Percentiles rank a stretch among this genome's conserved stretches.
Evolutionary conservation across 768 basidiomycete genomes (phyloP).

Genomic region (Lentinus brumalis): DNA sequence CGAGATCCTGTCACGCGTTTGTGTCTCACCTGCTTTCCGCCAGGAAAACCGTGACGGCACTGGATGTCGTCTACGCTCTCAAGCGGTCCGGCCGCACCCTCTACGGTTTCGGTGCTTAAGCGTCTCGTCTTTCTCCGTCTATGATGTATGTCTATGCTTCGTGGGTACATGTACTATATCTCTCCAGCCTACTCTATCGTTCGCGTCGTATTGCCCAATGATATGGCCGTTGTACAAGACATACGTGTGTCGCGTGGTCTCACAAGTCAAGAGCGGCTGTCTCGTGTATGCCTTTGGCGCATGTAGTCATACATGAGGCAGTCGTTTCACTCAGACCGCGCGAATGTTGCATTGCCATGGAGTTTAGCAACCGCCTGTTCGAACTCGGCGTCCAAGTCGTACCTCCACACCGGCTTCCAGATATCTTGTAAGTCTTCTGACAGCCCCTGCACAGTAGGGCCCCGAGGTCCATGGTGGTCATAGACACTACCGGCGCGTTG

Average conservation of each 20-base stretch:
- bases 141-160: conserved; percentile 23
- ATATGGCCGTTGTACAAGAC: not conserved
- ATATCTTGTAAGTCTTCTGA: conserved; percentile 38
- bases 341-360: not conserved
- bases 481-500: conserved; percentile 45
- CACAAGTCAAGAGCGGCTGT: too few relatives aligned
- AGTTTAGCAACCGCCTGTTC: not conserved
- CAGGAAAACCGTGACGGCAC: conserved; percentile 54
- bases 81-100: conserved; percentile 61
- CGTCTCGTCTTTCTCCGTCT: not conserved
- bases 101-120: conserved; percentile 55
- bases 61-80: conserved; percentile 64
- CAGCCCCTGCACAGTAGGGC: conserved; percentile 32
- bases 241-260: not conserved
- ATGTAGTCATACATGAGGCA: too few relatives aligned
- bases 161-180: conserved; percentile 17
- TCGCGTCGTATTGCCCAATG: not conserved
- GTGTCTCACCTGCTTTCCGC: not conserved
- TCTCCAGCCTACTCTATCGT: conserved; percentile 11
- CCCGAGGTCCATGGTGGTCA: conserved; percentile 40
- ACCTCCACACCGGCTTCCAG: conserved; percentile 53
- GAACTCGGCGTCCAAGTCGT: conserved; percentile 44
- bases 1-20: not conserved
- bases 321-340: too few relatives aligned
- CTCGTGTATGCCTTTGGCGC: too few relatives aligned